These are phyloP conservation scores for Mortierella hygrophila DNA, from an alignment of 192 early-diverging fungal genomes.

Conservation along the genomic window DNA sequence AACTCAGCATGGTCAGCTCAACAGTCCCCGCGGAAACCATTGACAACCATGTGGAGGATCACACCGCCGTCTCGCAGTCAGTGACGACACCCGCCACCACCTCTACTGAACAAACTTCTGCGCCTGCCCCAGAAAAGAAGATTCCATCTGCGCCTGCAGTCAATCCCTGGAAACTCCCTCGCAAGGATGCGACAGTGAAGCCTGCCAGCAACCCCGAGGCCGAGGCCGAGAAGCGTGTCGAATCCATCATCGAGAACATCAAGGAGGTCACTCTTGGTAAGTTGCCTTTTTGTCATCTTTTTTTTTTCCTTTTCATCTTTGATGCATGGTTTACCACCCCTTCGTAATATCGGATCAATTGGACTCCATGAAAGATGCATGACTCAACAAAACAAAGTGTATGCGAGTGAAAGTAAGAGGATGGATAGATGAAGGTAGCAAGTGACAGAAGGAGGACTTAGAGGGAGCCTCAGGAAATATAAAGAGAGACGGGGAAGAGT, in stretches of 20 bases:
- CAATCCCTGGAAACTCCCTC: constrained; percentile 45
- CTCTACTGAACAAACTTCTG: neutral
- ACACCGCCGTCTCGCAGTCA: neutral
- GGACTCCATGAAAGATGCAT: neutral
- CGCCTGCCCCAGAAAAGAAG: constrained; percentile 23
- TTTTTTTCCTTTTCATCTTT: neutral
- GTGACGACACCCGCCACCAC: neutral
- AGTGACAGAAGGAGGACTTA: neutral
- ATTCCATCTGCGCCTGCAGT: constrained; percentile 28
- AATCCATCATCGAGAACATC: constrained; percentile 50
- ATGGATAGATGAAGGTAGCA: neutral
- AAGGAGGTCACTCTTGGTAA: constrained; percentile 53
- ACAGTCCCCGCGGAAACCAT: constrained; percentile 35
- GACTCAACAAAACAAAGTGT: neutral
- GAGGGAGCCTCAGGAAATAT: too few relatives aligned
- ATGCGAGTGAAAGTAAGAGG: too few relatives aligned
- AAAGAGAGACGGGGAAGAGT: too few relatives aligned
- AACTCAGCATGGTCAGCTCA: constrained; percentile 38
- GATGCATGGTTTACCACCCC: neutral
- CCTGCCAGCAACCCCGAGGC: constrained; percentile 19
- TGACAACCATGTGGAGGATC: constrained; percentile 26
- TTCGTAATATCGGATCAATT: neutral
- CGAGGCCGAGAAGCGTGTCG: constrained; percentile 48
- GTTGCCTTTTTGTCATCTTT: neutral
- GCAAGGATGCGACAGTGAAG: constrained; percentile 48